Conservation (phyloP, 306 rosid genomes). For the Lotus japonicus region DNA sequence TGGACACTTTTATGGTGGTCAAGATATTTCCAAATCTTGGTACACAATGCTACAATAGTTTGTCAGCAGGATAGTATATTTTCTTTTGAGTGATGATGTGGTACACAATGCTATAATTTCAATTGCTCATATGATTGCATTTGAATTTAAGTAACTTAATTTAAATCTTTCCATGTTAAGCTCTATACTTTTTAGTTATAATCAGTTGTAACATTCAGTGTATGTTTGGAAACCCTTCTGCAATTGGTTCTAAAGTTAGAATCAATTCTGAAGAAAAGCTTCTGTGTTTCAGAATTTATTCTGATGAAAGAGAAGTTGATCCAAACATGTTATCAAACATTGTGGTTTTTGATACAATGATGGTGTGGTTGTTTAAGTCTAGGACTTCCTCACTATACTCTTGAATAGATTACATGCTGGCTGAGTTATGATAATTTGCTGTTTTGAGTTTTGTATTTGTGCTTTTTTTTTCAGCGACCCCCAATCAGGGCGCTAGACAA, state of each 20-base stretch:
- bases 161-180: not conserved
- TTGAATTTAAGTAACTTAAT: not conserved
- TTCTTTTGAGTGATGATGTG: not conserved
- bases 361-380: not conserved
- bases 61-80: not conserved
- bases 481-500: constrained; percentile 75
- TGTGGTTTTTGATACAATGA: not conserved
- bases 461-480: constrained; percentile 55
- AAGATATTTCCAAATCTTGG: not conserved
- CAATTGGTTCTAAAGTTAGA: too few species aligned
- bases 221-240: too few species aligned
- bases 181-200: not conserved
- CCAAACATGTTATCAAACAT: too few species aligned
- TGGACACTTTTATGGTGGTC: not conserved
- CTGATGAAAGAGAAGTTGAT: too few species aligned
- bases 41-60: not conserved
- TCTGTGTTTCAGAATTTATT: too few species aligned
- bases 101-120: not conserved
- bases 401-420: not conserved
- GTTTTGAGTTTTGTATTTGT: constrained; percentile 24
- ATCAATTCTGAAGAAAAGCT: too few species aligned
- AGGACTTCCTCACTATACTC: not conserved
- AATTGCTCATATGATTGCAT: not conserved
- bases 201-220: not conserved
- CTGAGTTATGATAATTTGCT: constrained; percentile 11